Evolutionary conservation across 768 basidiomycete species (phyloP).

Genomic region (Dacryopinax primogenitus): DNA sequence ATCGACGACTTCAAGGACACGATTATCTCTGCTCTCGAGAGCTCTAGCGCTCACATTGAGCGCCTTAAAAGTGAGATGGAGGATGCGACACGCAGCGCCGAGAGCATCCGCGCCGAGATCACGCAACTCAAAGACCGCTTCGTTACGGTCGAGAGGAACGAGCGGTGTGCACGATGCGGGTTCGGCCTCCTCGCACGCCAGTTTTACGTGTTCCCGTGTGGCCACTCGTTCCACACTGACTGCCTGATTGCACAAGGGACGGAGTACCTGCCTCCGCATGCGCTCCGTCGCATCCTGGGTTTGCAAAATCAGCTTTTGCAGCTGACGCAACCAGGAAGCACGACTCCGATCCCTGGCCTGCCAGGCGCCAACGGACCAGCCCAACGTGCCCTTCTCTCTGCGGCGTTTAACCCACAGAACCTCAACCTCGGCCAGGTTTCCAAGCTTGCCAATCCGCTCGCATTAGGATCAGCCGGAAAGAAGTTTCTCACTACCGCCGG

Average conservation of each 20-base stretch:
- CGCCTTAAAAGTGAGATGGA: conserved; percentile 88
- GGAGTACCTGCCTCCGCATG: conserved; percentile 71
- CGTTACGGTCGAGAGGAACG: conserved; percentile 77
- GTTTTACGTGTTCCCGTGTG: conserved; percentile 98
- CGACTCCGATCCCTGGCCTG: not conserved
- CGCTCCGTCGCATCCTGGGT: conserved; percentile 71
- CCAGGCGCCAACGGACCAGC: conserved; percentile 4
- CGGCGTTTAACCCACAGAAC: conserved; percentile 16
- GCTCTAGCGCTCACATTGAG: conserved; percentile 85
- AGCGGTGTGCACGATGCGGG: conserved; percentile 73
- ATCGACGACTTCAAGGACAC: conserved; percentile 99
- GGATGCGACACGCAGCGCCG: conserved; percentile 81
- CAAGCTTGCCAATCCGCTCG: conserved; percentile 43
- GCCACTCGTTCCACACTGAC: conserved; percentile 95
- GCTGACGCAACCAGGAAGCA: conserved; percentile 4
- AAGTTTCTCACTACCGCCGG: conserved; percentile 27
- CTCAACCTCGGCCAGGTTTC: conserved; percentile 16
- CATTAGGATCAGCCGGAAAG: conserved; percentile 41
- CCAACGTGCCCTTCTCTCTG: conserved; percentile 21
- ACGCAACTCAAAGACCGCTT: conserved; percentile 73
- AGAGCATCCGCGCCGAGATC: conserved; percentile 88
- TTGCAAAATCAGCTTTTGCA: conserved; percentile 77
- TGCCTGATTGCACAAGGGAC: conserved; percentile 92
- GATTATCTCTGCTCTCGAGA: conserved; percentile 89
- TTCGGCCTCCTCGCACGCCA: conserved; percentile 69